Evolutionary conservation across 257 asterid species (phyloP).

Genomic region (Voacanga thouarsii): DNA sequence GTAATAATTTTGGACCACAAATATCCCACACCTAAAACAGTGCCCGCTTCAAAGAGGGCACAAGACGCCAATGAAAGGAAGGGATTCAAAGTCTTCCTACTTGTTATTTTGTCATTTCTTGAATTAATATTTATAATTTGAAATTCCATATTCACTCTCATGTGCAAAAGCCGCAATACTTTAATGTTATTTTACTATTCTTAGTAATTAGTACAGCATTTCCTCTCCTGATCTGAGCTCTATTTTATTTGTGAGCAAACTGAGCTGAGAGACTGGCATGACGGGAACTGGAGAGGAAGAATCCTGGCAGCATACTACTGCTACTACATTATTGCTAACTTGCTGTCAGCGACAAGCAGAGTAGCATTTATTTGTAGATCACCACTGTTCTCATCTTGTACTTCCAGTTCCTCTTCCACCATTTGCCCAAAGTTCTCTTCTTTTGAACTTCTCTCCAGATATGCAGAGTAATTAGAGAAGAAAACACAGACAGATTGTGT

Average conservation of each 20-base stretch:
- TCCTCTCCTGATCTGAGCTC: neutral
- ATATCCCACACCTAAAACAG: neutral
- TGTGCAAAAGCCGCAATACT: neutral
- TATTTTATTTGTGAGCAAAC: slow-evolving; percentile 8
- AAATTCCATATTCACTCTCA: neutral
- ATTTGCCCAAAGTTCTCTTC: slow-evolving; percentile 11
- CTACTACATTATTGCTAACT: neutral
- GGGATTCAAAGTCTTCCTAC: neutral
- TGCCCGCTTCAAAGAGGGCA: slow-evolving; percentile 8
- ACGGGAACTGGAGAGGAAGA: slow-evolving; percentile 16
- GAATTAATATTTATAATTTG: neutral
- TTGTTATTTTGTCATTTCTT: neutral
- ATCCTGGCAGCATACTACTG: slow-evolving; percentile 17
- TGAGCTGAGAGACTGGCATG: neutral
- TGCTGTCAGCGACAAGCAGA: slow-evolving; percentile 30
- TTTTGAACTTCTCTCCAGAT: slow-evolving; percentile 20
- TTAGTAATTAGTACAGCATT: neutral
- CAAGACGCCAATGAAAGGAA: neutral
- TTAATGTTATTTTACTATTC: neutral
- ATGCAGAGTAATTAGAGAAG: slow-evolving; percentile 21
- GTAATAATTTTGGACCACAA: neutral
- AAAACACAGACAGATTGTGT: neutral
- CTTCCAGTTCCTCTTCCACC: slow-evolving; percentile 35
- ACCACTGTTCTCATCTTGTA: slow-evolving; percentile 19
- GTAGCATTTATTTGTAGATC: slow-evolving; percentile 25